Evolutionary conservation across 805 yeast genomes (phyloP), one percentile per base, ranked within the genome.

Genomic region (Ascoidea rubescens): DNA sequence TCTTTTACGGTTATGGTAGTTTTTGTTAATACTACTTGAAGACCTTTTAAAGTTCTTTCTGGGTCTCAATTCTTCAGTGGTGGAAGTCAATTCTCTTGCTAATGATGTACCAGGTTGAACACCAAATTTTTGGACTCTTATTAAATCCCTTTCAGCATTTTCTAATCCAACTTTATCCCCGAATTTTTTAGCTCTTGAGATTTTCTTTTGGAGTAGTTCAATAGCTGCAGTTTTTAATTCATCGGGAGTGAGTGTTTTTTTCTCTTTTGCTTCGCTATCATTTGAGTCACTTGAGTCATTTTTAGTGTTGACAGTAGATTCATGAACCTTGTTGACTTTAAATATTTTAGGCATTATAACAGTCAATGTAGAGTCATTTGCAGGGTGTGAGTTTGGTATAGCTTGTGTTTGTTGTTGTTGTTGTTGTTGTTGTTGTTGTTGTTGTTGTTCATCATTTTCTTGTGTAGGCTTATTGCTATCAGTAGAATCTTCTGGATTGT

Each of bases 91-190:
- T 60, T 84, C 89, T 56, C 69, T 71, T 44, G 88, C 89, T 57
- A 84, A 66, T 7, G 82, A 75, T 46, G 85, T 79, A 53, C 80
- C 80, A 43, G 73, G 64, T 55, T 81, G 84, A 50, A 87, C 78
- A 32, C 97, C 98, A 63, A 88, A 90, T 70, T 87, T 88, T 64
- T 83, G 82, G 56, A 89, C 79, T 63, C 96, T 78, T 44, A 72
- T 73, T 59, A 88, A 69, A 55, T 78, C 82, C 55, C 77, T 79
- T 61, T 78, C 78, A 49, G 84, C 77, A 21, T 71, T 73, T 45
- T 71, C 71, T 31, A 77, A 75, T 21, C 68, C 69, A 33, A 60
- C 63, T 12, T 69, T 68, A 55, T 73, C 76, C 28, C 91, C 93
- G 60, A 89, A 90, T 64, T 87, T 86, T 62, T 78, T 78, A 16